phyloP scores from a whole-genome alignment of 495 filamentous ascomycete genomes.

The Xylaria intraflava region DNA sequence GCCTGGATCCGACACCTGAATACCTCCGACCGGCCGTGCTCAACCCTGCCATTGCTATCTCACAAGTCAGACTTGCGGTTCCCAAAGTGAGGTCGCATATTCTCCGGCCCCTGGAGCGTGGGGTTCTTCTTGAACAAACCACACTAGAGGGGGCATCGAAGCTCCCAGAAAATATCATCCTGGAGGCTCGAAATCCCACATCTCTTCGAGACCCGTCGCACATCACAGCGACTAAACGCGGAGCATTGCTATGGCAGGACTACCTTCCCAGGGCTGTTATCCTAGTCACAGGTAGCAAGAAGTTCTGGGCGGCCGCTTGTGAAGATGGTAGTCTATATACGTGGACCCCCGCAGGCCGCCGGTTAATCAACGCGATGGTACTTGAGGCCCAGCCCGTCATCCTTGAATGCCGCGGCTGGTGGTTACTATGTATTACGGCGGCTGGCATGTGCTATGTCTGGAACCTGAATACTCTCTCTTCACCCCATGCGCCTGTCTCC shows the following conservation, averaged over 20 bases:
- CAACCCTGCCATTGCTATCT: constrained; percentile 70
- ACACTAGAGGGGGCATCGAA: constrained; percentile 55
- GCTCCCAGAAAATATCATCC: constrained; percentile 47
- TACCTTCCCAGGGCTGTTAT: constrained; percentile 78
- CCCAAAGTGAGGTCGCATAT: constrained; percentile 82
- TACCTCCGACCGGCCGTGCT: constrained; percentile 82
- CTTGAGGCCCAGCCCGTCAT: constrained; percentile 92
- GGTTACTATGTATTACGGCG: constrained; percentile 81
- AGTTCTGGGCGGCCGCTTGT: constrained; percentile 86
- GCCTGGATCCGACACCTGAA: constrained; percentile 69
- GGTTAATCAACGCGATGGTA: constrained; percentile 74
- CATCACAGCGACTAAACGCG: constrained; percentile 73
- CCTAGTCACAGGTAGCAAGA: constrained; percentile 78
- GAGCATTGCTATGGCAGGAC: constrained; percentile 86
- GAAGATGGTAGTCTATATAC: constrained; percentile 91
- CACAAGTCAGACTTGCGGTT: constrained; percentile 82
- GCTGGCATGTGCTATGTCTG: constrained; percentile 89
- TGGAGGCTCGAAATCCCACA: constrained; percentile 48
- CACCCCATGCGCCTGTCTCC: constrained; percentile 84
- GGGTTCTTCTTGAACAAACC: constrained; percentile 37
- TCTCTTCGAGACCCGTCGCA: constrained; percentile 71
- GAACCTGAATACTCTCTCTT: constrained; percentile 79
- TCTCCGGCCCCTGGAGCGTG: constrained; percentile 54
- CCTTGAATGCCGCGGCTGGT: constrained; percentile 80
- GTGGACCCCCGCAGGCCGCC: constrained; percentile 91